Conservation (phyloP, 2,329 filamentous ascomycete species). For the Fusarium sp. region DNA sequence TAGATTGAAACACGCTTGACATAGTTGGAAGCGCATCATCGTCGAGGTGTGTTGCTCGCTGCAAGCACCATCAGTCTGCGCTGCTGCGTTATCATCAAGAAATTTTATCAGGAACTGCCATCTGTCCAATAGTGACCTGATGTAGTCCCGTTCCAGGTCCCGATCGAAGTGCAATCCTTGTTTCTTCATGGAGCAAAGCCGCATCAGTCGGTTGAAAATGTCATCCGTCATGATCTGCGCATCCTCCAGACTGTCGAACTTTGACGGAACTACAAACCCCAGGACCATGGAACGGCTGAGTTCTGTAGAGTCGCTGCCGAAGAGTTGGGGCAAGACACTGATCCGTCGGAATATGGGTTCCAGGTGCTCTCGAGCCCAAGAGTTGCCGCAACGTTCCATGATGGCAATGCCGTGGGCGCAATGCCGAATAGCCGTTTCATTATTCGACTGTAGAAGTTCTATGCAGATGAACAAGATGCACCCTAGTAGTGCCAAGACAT, state of each 20-base stretch:
- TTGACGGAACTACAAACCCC: conserved; percentile 2
- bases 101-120: too few species aligned
- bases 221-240: conserved; percentile 25
- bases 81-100: too few species aligned
- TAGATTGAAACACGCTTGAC: too few species aligned
- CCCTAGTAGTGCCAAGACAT: conserved; percentile 6
- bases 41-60: too few species aligned
- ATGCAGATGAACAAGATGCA: conserved; percentile 28
- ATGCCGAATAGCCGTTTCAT: conserved; percentile 10
- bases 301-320: background rate
- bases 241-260: conserved; percentile 6
- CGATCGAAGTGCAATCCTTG: too few species aligned
- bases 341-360: conserved; percentile 22
- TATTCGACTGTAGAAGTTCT: conserved; percentile 7
- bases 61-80: too few species aligned
- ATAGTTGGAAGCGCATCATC: too few species aligned
- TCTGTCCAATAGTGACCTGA: too few species aligned
- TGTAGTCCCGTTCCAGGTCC: too few species aligned
- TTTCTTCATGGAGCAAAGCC: too few species aligned
- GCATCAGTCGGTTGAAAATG: conserved; percentile 2
- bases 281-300: background rate
- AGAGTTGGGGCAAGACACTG: conserved; percentile 17
- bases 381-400: background rate
- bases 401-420: conserved; percentile 11
- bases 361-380: conserved; percentile 15